phyloP scores from a whole-genome alignment of 768 basidiomycete genomes.

The Trametes maxima region DNA sequence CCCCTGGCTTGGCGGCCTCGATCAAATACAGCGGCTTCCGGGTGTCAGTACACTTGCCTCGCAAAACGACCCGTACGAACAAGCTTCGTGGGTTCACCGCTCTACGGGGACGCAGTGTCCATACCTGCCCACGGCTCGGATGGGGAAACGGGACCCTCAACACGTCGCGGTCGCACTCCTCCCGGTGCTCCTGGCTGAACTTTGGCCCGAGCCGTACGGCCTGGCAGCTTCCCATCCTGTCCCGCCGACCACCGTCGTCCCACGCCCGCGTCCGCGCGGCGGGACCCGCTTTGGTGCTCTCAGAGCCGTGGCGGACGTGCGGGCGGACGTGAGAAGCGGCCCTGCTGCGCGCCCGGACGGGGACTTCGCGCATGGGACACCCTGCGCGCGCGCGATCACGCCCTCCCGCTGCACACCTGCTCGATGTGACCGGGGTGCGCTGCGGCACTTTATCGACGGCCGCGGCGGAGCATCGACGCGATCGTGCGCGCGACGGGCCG shows the following conservation, averaged over 20 bases:
- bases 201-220: not conserved
- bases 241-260: constrained; percentile 1
- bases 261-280: constrained; percentile 8
- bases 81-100: not conserved
- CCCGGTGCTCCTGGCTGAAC: too few relatives aligned
- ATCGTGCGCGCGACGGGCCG: too few relatives aligned
- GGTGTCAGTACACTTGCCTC: too few relatives aligned
- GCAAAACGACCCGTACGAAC: not conserved
- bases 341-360: constrained; percentile 21
- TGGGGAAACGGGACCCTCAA: not conserved
- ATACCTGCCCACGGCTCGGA: not conserved
- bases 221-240: not conserved
- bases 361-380: not conserved
- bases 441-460: too few relatives aligned
- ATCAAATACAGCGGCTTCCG: not conserved
- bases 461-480: too few relatives aligned
- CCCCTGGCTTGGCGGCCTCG: constrained; percentile 13
- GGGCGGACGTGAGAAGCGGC: constrained; percentile 20
- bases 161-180: too few relatives aligned
- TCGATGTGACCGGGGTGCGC: too few relatives aligned
- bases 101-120: not conserved
- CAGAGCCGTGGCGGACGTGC: constrained; percentile 20
- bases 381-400: not conserved
- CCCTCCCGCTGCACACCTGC: too few relatives aligned
- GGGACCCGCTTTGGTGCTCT: constrained; percentile 4